Conservation (phyloP, 176 grass and related monocot genomes). For the Metroxylon sagu region DNA sequence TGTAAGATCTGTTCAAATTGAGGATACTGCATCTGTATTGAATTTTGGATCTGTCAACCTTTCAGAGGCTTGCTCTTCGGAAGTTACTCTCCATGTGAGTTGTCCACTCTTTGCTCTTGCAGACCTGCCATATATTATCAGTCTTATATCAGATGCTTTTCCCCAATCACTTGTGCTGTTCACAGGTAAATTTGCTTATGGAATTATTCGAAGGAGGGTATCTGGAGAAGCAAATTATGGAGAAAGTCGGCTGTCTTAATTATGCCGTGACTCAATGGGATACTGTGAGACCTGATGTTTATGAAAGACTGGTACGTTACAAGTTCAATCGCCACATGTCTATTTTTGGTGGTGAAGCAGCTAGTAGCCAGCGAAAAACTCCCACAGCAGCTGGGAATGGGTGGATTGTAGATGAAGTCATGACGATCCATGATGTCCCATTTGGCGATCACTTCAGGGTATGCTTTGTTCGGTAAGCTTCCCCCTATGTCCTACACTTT, state of each 20-base stretch:
- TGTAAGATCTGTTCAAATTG: slow-evolving; percentile 22
- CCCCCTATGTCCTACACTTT: too few relatives aligned
- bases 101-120: too few relatives aligned
- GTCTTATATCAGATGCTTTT: too few relatives aligned
- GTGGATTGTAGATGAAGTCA: slow-evolving; percentile 58
- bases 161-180: too few relatives aligned
- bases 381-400: slow-evolving; percentile 34
- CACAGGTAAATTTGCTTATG: slow-evolving; percentile 40
- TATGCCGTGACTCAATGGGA: slow-evolving; percentile 55
- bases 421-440: slow-evolving; percentile 60
- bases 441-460: slow-evolving; percentile 69
- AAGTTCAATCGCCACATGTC: slow-evolving; percentile 75
- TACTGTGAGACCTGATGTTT: slow-evolving; percentile 26
- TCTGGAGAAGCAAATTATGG: slow-evolving; percentile 55
- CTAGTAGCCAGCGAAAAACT: slow-evolving; percentile 55
- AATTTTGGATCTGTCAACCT: slow-evolving; percentile 38
- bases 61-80: slow-evolving; percentile 42
- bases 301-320: slow-evolving; percentile 55
- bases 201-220: slow-evolving; percentile 57
- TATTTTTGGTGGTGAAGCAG: slow-evolving; percentile 72
- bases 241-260: slow-evolving; percentile 58
- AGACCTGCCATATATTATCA: too few relatives aligned
- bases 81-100: slow-evolving; percentile 51
- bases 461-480: background rate
- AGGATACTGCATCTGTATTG: slow-evolving; percentile 31